Evolutionary conservation across 495 filamentous ascomycete genomes (phyloP).

Genomic region (Venustampulla echinocandica): DNA sequence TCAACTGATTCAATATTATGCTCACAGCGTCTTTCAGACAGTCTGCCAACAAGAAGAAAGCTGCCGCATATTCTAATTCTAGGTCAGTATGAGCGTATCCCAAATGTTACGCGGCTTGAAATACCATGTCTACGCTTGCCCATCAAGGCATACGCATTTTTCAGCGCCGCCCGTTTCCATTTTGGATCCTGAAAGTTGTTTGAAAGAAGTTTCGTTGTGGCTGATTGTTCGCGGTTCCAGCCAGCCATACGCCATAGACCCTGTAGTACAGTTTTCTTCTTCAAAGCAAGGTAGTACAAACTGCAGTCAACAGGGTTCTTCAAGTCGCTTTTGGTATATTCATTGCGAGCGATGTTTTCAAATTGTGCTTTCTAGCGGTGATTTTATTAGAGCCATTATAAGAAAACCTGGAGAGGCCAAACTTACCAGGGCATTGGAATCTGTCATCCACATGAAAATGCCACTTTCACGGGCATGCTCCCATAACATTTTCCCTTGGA

Average conservation of each 20-base stretch:
- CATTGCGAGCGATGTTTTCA: conserved; percentile 81
- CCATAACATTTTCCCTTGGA: conserved; percentile 73
- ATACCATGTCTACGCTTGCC: conserved; percentile 82
- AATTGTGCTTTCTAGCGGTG: conserved; percentile 60
- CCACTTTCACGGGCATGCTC: conserved; percentile 76
- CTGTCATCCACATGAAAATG: conserved; percentile 91
- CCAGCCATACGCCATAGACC: conserved; percentile 93
- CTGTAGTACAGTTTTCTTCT: conserved; percentile 84
- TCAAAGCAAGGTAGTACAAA: conserved; percentile 81
- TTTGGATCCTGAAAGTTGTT: conserved; percentile 82
- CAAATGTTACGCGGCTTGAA: conserved; percentile 9
- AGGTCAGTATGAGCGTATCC: neutral
- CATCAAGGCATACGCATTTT: conserved; percentile 96
- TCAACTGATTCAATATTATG: conserved; percentile 74
- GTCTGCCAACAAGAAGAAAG: conserved; percentile 90
- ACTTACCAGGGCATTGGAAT: conserved; percentile 61
- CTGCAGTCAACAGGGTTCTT: conserved; percentile 93
- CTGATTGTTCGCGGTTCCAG: conserved; percentile 78
- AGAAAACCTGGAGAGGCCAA: neutral
- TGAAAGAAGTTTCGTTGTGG: conserved; percentile 65
- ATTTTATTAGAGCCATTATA: conserved; percentile 8
- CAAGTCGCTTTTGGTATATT: conserved; percentile 80
- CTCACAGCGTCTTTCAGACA: conserved; percentile 76
- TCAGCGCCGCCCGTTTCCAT: conserved; percentile 85
- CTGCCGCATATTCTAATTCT: conserved; percentile 76